Evolutionary conservation across 1,139 yeast genomes (phyloP), one percentile per base, ranked within the genome.

Genomic region (Zygosaccharomyces sapae): DNA sequence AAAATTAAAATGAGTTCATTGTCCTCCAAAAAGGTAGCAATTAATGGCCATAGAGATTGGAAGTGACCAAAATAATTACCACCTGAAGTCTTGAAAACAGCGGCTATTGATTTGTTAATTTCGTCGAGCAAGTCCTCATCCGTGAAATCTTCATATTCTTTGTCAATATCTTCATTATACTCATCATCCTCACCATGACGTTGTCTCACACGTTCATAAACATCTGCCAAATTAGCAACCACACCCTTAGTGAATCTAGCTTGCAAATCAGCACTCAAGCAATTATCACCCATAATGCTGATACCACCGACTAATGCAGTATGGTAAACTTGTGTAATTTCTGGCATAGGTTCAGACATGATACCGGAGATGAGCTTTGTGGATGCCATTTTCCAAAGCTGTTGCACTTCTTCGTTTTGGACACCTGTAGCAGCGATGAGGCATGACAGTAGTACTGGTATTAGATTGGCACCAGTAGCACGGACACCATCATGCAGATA

Each of bases 401-500:
- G 77, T 45, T 80, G 68, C 2, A 85, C 75, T 54, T 81, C 86
- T 18, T 75, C 72, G 1, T 87, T 59, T 53, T 66, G 59, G 57
- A 74, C 62, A 47, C 88, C 81, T 19, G 82, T 74, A 4, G 87
- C 88, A 34, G 74, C 70, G 36, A 81, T 81, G n/a, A 84, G 75
- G 54, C 88, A 81, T 48, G 79, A 71, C 53, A 92, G 71, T 52
- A 90, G 72, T 6, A 89, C 81, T 1, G 97, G 92, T 59, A 90
- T 80, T 3, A 92, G 78, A 52, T 83, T 78, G 3, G 96, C 90
- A 43, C 96, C 90, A 19, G 95, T 80, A 24, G 87, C 88, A 61
- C 98, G 81, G 6, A 92, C 97, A 30, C 95, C 96, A 65, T 89
- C 97, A 65, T 89, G 97, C 61, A 89, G 77, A 63, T 87, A 89